Evolutionary conservation across 2,329 filamentous ascomycete species (phyloP).

Genomic region (Botryotinia convoluta): DNA sequence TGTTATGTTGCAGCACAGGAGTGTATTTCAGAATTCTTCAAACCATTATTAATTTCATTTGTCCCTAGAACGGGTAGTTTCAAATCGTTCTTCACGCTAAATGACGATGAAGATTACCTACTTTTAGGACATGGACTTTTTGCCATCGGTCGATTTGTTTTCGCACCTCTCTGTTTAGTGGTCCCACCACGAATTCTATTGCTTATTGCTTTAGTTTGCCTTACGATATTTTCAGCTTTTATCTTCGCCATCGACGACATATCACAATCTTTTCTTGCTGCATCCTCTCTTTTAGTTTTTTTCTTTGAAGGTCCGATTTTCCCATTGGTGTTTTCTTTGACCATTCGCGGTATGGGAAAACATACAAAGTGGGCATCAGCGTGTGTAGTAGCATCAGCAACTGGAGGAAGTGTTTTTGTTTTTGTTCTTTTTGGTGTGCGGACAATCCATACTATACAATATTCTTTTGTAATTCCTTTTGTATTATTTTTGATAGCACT

Average conservation of each 20-base stretch:
- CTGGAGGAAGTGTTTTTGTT: slow-evolving; percentile 34
- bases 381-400: slow-evolving; percentile 57
- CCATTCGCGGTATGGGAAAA: slow-evolving; percentile 75
- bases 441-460: slow-evolving; percentile 24
- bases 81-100: slow-evolving; percentile 45
- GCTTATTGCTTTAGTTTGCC: slow-evolving; percentile 56
- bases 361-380: slow-evolving; percentile 76
- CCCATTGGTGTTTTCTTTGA: slow-evolving; percentile 77
- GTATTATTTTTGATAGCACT: slow-evolving; percentile 31
- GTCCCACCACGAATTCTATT: slow-evolving; percentile 70
- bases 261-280: slow-evolving; percentile 47
- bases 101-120: slow-evolving; percentile 60
- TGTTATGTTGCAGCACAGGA: slow-evolving; percentile 76
- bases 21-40: slow-evolving; percentile 59
- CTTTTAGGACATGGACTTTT: slow-evolving; percentile 72
- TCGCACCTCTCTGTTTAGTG: slow-evolving; percentile 57
- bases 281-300: slow-evolving; percentile 68
- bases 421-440: slow-evolving; percentile 35
- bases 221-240: slow-evolving; percentile 55
- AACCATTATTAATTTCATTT: slow-evolving; percentile 46
- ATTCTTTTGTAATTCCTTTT: slow-evolving; percentile 33
- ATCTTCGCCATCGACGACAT: slow-evolving; percentile 46
- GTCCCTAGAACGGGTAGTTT: slow-evolving; percentile 37
- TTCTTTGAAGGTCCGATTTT: slow-evolving; percentile 83
- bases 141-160: slow-evolving; percentile 69